Conservation (phyloP, 2,329 filamentous ascomycete genomes). For the Colletotrichum melonis region DNA sequence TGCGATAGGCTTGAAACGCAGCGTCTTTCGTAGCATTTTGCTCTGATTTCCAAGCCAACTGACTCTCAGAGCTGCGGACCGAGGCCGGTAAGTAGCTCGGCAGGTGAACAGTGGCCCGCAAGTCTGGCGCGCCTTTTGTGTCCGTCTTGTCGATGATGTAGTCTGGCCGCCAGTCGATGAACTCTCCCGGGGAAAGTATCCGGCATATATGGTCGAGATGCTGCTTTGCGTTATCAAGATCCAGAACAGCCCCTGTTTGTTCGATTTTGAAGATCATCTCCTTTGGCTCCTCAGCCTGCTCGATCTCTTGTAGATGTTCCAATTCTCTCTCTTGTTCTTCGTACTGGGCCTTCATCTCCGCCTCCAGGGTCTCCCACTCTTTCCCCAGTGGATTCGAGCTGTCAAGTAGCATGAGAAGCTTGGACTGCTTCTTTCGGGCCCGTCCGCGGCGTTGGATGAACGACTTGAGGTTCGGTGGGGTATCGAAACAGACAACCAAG, state of each 20-base stretch:
- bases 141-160: constrained; percentile 67
- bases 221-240: constrained; percentile 77
- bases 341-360: constrained; percentile 77
- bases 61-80: constrained; percentile 66
- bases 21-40: constrained; percentile 82
- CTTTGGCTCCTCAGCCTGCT: constrained; percentile 50
- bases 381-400: constrained; percentile 40
- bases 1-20: constrained; percentile 82
- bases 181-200: constrained; percentile 66
- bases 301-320: constrained; percentile 56
- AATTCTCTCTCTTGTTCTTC: constrained; percentile 70
- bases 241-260: constrained; percentile 71
- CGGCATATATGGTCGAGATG: constrained; percentile 88
- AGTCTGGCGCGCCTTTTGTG: constrained; percentile 40
- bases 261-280: constrained; percentile 50
- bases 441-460: constrained; percentile 69
- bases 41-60: constrained; percentile 74
- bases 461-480: constrained; percentile 61
- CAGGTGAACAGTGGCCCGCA: constrained; percentile 74
- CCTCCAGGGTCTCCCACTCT: constrained; percentile 76
- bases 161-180: constrained; percentile 74
- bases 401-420: constrained; percentile 59
- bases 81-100: constrained; percentile 75
- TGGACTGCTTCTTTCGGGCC: constrained; percentile 62
- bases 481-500: constrained; percentile 68